Base-by-base conservation (phyloP, 2,329 filamentous ascomycete species). In the Talaromyces sp. region DNA sequence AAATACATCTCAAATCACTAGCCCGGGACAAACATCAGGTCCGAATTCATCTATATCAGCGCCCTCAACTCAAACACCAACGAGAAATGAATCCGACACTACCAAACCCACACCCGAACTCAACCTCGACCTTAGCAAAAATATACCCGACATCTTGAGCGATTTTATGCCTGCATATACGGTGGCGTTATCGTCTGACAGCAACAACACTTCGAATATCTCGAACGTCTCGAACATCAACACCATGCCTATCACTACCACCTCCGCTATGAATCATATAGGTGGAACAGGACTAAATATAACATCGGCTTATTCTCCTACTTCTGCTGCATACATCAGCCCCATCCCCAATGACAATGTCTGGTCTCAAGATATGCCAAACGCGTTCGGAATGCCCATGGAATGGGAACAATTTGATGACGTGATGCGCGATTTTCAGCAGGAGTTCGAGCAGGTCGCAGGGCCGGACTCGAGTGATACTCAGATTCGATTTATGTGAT, bases 341-440 rank as follows among this genome's bases (percentile, higher is more conserved):
- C 35, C 54, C n/a, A 42, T 28, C 6, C 35, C 54, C n/a, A 42
- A n/a, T 21, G 35, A 57, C 33, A 57, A 57, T 5, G 3, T 35
- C 25, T 50, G 52, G 60, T 7, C 39, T 6, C 14, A 28, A 6
- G 55, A 60, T 11, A 14, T 48, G 50, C 39, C 56, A 33, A 60
- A 59, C 28, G n/a, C 48, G 23, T 60, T 65, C 28, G 63, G 60
- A 1, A 37, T 68, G 3, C 62, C 70, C 5, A 63, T 73, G 33
- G 70, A 67, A 46, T 75, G 74, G 73, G 70, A 72, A 39, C 72
- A 75, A 28, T 75, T 75, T 70, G 73, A 75, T 57, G 69, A 73
- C 56, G 73, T 76, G n/a, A 71, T 76, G 70, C 73, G 73, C 14
- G 75, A 76, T 42, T 76, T 76, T 60, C 74, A 76, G 52, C 67